phyloP scores from a whole-genome alignment of 2,329 filamentous ascomycete genomes.

The Penicillium psychrosexuale region DNA sequence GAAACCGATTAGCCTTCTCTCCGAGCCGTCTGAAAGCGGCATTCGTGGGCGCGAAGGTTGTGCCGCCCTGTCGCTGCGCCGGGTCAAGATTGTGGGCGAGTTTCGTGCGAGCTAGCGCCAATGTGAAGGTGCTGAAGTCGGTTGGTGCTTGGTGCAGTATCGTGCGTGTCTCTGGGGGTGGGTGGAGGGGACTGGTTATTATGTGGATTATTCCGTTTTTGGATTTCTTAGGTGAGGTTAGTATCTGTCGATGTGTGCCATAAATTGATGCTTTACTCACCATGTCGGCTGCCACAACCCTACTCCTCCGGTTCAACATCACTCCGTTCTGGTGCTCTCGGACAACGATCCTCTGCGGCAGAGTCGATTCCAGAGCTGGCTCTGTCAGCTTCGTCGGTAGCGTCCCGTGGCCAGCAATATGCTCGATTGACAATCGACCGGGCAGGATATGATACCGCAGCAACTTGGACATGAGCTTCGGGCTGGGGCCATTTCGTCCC shows the following conservation, averaged over 20 bases:
- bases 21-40: slow-evolving; percentile 74
- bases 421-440: slow-evolving; percentile 59
- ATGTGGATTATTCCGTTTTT: slow-evolving; percentile 81
- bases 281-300: slow-evolving; percentile 67
- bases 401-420: slow-evolving; percentile 65
- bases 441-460: slow-evolving; percentile 72
- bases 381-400: slow-evolving; percentile 66
- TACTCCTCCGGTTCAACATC: slow-evolving; percentile 73
- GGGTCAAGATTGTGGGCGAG: slow-evolving; percentile 59
- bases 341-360: slow-evolving; percentile 67
- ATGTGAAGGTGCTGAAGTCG: slow-evolving; percentile 73
- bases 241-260: neutral
- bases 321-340: slow-evolving; percentile 60
- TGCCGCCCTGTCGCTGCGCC: slow-evolving; percentile 61
- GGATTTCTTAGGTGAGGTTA: slow-evolving; percentile 54
- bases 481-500: slow-evolving; percentile 50
- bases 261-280: slow-evolving; percentile 42
- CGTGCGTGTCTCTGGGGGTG: slow-evolving; percentile 63
- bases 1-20: slow-evolving; percentile 70
- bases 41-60: slow-evolving; percentile 79
- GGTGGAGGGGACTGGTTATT: slow-evolving; percentile 70
- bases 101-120: slow-evolving; percentile 71
- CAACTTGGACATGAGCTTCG: slow-evolving; percentile 62
- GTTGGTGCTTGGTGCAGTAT: slow-evolving; percentile 53
- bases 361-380: slow-evolving; percentile 58